These are phyloP conservation scores for Geotrichum klebahnii DNA, from an alignment of 1,139 yeast species.

Conservation along the genomic window DNA sequence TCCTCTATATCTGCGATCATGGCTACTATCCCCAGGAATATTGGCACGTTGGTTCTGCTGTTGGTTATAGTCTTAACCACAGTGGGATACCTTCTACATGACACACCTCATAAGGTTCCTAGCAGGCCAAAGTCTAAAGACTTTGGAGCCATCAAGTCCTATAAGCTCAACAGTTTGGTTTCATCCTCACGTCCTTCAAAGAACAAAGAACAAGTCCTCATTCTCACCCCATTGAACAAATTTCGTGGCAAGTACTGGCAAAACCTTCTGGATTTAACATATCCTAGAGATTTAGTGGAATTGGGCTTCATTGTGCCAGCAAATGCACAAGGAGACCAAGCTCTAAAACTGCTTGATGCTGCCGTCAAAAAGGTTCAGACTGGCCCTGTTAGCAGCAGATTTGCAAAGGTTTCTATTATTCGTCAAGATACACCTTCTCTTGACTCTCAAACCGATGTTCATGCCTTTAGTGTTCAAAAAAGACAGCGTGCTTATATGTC, in stretches of 20 bases:
- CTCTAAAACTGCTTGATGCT: slow-evolving; percentile 62
- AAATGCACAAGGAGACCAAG: slow-evolving; percentile 70
- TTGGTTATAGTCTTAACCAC: too few species aligned
- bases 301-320: slow-evolving; percentile 90
- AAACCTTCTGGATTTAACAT: slow-evolving; percentile 64
- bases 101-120: not conserved
- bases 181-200: slow-evolving; percentile 65
- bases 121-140: not conserved
- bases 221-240: slow-evolving; percentile 82
- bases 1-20: too few species aligned
- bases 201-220: slow-evolving; percentile 75
- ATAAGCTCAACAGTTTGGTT: slow-evolving; percentile 71
- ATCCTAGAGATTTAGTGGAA: slow-evolving; percentile 80
- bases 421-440: slow-evolving; percentile 89
- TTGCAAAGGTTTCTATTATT: slow-evolving; percentile 75
- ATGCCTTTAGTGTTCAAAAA: slow-evolving; percentile 68
- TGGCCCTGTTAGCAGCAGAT: slow-evolving; percentile 54
- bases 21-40: too few species aligned
- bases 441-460: slow-evolving; percentile 79
- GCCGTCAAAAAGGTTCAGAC: slow-evolving; percentile 69
- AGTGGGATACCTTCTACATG: too few species aligned
- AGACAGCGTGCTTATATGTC: slow-evolving; percentile 89
- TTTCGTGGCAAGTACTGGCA: slow-evolving; percentile 86
- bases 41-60: too few species aligned
- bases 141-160: slow-evolving; percentile 54